phyloP scores from a whole-genome alignment of 202 grass and related monocot species.

The Thinopyrum obtusiflorum region DNA sequence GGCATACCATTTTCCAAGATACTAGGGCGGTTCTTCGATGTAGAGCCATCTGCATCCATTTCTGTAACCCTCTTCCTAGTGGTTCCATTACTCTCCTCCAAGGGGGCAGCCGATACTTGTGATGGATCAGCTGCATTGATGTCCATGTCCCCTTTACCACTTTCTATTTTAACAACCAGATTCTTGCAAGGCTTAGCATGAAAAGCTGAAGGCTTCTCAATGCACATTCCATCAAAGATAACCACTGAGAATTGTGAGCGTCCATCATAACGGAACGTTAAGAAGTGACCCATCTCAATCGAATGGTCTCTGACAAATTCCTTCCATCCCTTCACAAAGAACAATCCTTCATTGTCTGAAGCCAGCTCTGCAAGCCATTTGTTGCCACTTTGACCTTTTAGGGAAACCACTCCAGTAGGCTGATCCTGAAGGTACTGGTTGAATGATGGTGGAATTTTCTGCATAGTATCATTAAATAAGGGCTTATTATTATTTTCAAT shows the following conservation, averaged over 20 bases:
- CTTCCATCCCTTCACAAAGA: conserved; percentile 65
- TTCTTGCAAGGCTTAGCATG: conserved; percentile 28
- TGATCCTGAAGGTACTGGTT: conserved; percentile 42
- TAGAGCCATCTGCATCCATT: conserved; percentile 3
- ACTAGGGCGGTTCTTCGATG: conserved; percentile 23
- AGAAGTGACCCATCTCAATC: conserved; percentile 45
- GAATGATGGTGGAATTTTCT: conserved; percentile 83
- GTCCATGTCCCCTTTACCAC: conserved; percentile 5
- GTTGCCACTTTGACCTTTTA: conserved; percentile 63
- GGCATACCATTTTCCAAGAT: not conserved
- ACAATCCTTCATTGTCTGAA: conserved; percentile 31
- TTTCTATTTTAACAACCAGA: not conserved
- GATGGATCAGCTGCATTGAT: not conserved
- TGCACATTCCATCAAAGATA: conserved; percentile 46
- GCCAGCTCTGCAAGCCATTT: conserved; percentile 58
- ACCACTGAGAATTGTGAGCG: conserved; percentile 49
- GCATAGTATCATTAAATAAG: conserved; percentile 29
- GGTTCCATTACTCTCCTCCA: not conserved
- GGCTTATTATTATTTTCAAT: not conserved
- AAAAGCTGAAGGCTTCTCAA: conserved; percentile 47
- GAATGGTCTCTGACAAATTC: conserved; percentile 70
- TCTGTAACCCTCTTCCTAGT: conserved; percentile 28
- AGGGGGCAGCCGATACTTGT: not conserved
- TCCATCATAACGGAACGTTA: conserved; percentile 65
- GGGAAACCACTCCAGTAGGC: conserved; percentile 38